Conservation (phyloP, 768 basidiomycete genomes). For the Auricularia sp. region DNA sequence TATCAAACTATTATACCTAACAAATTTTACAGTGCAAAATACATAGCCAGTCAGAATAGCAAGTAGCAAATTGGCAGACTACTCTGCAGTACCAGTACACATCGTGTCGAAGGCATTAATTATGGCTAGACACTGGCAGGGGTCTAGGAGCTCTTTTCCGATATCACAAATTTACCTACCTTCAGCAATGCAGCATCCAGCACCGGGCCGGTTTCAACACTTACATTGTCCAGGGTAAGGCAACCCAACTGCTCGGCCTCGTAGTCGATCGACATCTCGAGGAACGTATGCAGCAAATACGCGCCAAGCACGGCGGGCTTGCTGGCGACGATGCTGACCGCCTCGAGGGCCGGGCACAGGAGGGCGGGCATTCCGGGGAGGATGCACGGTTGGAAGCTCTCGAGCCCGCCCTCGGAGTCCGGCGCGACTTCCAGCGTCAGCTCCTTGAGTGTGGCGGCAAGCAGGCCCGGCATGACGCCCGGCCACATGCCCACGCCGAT, state of each 20-base stretch:
- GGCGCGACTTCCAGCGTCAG: not conserved
- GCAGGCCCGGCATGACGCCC: not conserved
- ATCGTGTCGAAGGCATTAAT: too few relatives aligned
- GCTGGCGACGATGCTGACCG: not conserved
- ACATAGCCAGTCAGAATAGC: too few relatives aligned
- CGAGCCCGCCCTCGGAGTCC: not conserved
- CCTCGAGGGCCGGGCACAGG: not conserved
- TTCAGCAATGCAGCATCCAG: not conserved
- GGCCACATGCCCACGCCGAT: not conserved
- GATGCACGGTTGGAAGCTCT: not conserved
- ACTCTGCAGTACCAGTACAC: too few relatives aligned
- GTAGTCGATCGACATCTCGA: not conserved
- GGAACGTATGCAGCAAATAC: not conserved
- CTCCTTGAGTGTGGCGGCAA: not conserved
- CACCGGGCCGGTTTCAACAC: not conserved
- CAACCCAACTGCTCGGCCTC: not conserved
- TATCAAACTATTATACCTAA: too few relatives aligned
- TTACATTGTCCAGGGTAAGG: not conserved
- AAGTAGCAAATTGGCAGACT: too few relatives aligned
- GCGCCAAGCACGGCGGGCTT: not conserved
- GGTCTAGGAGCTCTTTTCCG: not conserved
- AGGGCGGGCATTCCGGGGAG: not conserved
- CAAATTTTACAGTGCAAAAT: too few relatives aligned
- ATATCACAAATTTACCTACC: not conserved
- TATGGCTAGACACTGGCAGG: too few relatives aligned